Evolutionary conservation across 192 early-diverging fungal species (phyloP), one percentile per base, ranked within the genome.

Genomic region (Umbelopsis ramanniana): DNA sequence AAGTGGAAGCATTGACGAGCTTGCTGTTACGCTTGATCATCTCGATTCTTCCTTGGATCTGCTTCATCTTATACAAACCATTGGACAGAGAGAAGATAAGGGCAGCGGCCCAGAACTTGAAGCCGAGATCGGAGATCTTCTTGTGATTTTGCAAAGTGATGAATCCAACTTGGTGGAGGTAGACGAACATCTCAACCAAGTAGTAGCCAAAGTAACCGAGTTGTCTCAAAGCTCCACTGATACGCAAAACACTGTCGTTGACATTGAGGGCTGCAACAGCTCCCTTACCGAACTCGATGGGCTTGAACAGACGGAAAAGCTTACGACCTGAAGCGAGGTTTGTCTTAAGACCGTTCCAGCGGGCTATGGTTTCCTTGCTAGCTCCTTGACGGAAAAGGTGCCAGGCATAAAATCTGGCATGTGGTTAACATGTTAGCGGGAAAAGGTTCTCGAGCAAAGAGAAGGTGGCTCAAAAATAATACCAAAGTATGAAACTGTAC

Each of bases 231-330:
- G 89, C 72, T 43, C 83, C 79, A 38, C 78, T 79, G 67, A 67
- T 72, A 63, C 85, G 82, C 35, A 89, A 46, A 47, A 92, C 68
- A 67, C 89, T 87, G 71, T 95, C 93, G 48, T 81, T 84, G 37
- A 85, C 68, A 19, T 81, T 69, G 2, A 81, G 50, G 11, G 82
- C 82, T 75, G 91, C 90, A 63, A 84, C 68, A 54, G 87, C 87
- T 52, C 79, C 78, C 21, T 87, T 84, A 46, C 83, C 78, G 78
- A 89, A 88, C 74, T 93, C 91, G 63, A 93, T 53, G 37, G 90
- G 89, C 68, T 90, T 89, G 50, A 88, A 88, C 66, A 91, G 76
- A 53, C 91, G 87, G 83, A 90, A 87, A 50, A 92, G 82, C 74
- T 94, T 94, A 66, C 93, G 82, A 40, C 87, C 89, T 50, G 84